phyloP scores from a whole-genome alignment of 1,284 basidiomycete species.

The Ganoderma multipileum region DNA sequence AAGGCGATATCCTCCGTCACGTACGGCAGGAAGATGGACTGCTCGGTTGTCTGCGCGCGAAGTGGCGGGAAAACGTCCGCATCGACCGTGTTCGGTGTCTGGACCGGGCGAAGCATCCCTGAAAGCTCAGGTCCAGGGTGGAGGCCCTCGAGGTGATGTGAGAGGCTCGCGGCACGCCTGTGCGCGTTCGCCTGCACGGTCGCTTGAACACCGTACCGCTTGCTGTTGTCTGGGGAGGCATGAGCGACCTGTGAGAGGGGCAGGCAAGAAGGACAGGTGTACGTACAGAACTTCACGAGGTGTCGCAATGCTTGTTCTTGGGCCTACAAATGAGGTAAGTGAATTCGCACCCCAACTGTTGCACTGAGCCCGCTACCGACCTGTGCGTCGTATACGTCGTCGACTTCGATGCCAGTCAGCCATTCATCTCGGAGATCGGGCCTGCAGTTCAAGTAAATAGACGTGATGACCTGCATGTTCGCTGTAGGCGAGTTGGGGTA shows the following conservation, averaged over 20 bases:
- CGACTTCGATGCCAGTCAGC: constrained; percentile 93
- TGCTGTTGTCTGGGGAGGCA: constrained; percentile 70
- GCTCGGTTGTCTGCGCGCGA: constrained; percentile 82
- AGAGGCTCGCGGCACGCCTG: constrained; percentile 79
- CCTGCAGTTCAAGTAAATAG: constrained; percentile 96
- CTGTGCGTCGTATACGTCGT: constrained; percentile 87
- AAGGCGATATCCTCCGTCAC: constrained; percentile 87
- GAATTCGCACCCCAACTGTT: background rate
- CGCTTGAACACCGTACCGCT: constrained; percentile 78
- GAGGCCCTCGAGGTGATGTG: constrained; percentile 78
- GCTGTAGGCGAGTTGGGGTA: constrained; percentile 53
- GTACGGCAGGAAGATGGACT: constrained; percentile 84
- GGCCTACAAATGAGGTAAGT: constrained; percentile 55
- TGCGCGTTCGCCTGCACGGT: constrained; percentile 65
- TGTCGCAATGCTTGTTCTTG: constrained; percentile 97
- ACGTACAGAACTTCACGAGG: constrained; percentile 92
- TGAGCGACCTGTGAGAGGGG: constrained; percentile 7
- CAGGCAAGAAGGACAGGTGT: constrained; percentile 7
- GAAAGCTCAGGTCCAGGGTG: constrained; percentile 78
- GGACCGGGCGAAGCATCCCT: constrained; percentile 73
- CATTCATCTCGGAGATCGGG: constrained; percentile 98
- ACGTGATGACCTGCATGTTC: constrained; percentile 99
- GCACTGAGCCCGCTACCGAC: constrained; percentile 44
- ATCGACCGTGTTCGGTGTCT: constrained; percentile 79
- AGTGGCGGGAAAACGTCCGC: constrained; percentile 85